phyloP scores from a whole-genome alignment of 2,329 filamentous ascomycete genomes.

The Leptographium flavum region DNA sequence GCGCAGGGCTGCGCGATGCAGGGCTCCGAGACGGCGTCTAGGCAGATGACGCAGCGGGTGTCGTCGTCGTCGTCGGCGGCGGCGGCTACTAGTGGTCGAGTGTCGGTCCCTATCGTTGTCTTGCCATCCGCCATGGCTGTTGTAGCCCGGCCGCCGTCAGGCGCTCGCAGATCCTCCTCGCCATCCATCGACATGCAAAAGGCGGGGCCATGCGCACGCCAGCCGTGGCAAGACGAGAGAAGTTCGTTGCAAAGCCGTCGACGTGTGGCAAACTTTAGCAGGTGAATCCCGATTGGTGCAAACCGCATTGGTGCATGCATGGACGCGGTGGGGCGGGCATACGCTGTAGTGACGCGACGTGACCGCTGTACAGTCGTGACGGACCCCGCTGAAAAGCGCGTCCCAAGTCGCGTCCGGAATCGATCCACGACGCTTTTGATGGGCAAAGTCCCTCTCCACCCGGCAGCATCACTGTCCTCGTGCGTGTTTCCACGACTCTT shows the following conservation, averaged over 20 bases:
- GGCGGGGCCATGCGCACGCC: no score
- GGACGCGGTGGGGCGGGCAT: not conserved
- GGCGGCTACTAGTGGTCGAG: conserved; percentile 2
- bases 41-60: conserved; percentile 69
- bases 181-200: no score
- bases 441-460: not conserved
- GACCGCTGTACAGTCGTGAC: not conserved
- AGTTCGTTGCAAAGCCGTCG: no score
- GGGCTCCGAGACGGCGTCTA: conserved; percentile 58
- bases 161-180: no score
- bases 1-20: conserved; percentile 63
- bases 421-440: not conserved
- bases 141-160: no score
- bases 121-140: no score
- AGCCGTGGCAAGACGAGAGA: no score
- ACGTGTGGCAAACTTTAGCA: not conserved
- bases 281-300: not conserved
- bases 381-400: not conserved
- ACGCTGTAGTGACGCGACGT: not conserved
- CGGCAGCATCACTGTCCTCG: not conserved
- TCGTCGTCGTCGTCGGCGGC: conserved; percentile 13
- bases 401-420: not conserved
- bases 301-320: not conserved
- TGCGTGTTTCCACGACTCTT: not conserved
- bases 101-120: no score